phyloP scores from a whole-genome alignment of 345 rosid species.

The Linum usitatissimum region DNA sequence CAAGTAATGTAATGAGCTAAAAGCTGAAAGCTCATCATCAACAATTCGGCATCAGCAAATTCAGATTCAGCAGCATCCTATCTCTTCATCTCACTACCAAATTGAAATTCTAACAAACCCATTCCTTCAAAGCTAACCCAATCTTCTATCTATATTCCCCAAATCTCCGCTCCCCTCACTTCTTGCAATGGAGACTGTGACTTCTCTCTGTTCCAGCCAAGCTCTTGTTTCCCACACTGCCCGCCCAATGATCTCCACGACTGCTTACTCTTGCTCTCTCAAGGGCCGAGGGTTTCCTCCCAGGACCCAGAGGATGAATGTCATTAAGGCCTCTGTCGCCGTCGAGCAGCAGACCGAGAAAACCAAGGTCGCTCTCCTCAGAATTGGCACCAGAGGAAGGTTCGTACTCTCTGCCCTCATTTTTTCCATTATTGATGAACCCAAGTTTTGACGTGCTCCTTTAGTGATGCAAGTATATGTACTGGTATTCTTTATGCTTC shows the following conservation, averaged over 20 bases:
- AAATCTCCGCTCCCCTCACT: neutral
- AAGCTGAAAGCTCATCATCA: no score
- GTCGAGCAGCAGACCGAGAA: constrained; percentile 48
- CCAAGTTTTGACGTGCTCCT: no score
- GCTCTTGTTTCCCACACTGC: constrained; percentile 15
- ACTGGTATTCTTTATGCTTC: no score
- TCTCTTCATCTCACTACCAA: neutral
- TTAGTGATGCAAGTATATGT: no score
- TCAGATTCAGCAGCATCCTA: no score
- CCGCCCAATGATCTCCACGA: constrained; percentile 26
- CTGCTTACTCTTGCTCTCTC: constrained; percentile 11
- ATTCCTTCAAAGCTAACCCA: constrained; percentile 20
- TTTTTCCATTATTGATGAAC: no score
- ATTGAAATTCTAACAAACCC: neutral
- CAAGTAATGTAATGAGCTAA: no score
- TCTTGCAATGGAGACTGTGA: constrained; percentile 28
- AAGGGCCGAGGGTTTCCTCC: constrained; percentile 25
- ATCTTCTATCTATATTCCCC: constrained; percentile 1
- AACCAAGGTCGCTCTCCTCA: constrained; percentile 51
- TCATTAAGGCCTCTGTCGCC: constrained; percentile 54
- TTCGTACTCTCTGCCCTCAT: constrained; percentile 6
- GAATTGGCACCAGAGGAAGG: constrained; percentile 99
- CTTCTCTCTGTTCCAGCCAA: constrained; percentile 22
- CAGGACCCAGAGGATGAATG: constrained; percentile 19
- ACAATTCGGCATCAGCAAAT: no score